A percentile compares a stretch with the other conserved stretches of the same genome.
phyloP scores from a whole-genome alignment of 306 rosid genomes.

The Sicyos baderoa region DNA sequence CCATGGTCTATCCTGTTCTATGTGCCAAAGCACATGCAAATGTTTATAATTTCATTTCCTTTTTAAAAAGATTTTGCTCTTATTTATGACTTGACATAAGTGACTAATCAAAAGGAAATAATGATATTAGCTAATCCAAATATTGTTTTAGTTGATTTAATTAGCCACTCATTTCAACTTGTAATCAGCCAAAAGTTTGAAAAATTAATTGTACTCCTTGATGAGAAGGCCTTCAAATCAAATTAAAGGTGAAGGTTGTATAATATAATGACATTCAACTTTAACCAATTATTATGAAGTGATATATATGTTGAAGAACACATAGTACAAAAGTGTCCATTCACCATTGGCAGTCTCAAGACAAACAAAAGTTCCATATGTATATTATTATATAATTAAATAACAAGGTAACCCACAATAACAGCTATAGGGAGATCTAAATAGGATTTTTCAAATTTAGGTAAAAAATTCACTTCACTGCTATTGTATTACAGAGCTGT shows the following conservation, averaged over 20 bases:
- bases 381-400: background rate
- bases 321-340: background rate
- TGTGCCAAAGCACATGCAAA: too few relatives aligned
- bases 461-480: background rate
- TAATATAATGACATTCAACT: slow-evolving; percentile 1
- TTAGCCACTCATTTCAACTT: too few relatives aligned
- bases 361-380: slow-evolving; percentile 8
- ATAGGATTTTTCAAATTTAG: slow-evolving; percentile 1
- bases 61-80: background rate
- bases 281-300: background rate
- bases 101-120: too few relatives aligned
- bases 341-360: slow-evolving; percentile 3
- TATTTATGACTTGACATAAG: too few relatives aligned
- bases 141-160: too few relatives aligned
- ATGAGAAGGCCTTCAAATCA: too few relatives aligned
- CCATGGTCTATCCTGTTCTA: too few relatives aligned
- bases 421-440: slow-evolving; percentile 10
- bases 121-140: too few relatives aligned
- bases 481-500: background rate
- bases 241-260: background rate
- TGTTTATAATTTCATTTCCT: too few relatives aligned
- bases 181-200: too few relatives aligned
- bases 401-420: background rate
- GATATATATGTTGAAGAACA: background rate
- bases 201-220: too few relatives aligned